A percentile compares a stretch with the other conserved stretches of the same genome.
phyloP scores from a whole-genome alignment of 2,329 filamentous ascomycete genomes.

The Xylariaceae sp. region DNA sequence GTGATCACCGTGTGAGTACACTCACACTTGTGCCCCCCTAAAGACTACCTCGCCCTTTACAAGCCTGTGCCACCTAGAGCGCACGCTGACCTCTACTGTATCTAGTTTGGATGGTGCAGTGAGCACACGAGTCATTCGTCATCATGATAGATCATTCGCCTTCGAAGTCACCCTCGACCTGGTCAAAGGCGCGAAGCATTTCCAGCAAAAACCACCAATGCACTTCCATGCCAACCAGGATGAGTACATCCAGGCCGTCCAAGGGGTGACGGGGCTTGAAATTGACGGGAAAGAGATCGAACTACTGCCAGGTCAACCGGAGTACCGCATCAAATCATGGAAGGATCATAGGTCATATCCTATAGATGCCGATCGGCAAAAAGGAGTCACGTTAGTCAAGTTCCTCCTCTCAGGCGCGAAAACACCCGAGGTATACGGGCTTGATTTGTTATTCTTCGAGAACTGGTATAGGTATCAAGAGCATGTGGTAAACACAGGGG shows the following conservation, averaged over 20 bases:
- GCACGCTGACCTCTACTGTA: too few relatives aligned
- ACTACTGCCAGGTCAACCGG: background rate
- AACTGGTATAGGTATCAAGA: constrained; percentile 25
- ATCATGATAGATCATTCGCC: constrained; percentile 10
- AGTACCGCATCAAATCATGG: constrained; percentile 1
- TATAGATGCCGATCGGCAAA: background rate
- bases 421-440: background rate
- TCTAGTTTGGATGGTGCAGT: constrained; percentile 13
- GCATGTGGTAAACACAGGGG: constrained; percentile 1
- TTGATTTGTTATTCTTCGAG: constrained; percentile 15
- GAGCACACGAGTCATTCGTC: background rate
- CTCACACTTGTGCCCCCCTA: too few relatives aligned
- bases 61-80: too few relatives aligned
- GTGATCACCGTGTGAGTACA: too few relatives aligned
- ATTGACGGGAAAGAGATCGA: constrained; percentile 10
- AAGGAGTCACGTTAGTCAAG: background rate
- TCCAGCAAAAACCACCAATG: constrained; percentile 13
- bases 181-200: constrained; percentile 1
- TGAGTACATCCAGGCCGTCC: constrained; percentile 13
- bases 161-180: constrained; percentile 13
- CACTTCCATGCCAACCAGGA: constrained; percentile 21
- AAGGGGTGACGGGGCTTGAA: constrained; percentile 11
- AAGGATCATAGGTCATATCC: constrained; percentile 11
- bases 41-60: too few relatives aligned
- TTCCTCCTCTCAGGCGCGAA: constrained; percentile 13